These are phyloP conservation scores for Acer yangbiense DNA, from an alignment of 345 rosid genomes.

Conservation along the genomic window DNA sequence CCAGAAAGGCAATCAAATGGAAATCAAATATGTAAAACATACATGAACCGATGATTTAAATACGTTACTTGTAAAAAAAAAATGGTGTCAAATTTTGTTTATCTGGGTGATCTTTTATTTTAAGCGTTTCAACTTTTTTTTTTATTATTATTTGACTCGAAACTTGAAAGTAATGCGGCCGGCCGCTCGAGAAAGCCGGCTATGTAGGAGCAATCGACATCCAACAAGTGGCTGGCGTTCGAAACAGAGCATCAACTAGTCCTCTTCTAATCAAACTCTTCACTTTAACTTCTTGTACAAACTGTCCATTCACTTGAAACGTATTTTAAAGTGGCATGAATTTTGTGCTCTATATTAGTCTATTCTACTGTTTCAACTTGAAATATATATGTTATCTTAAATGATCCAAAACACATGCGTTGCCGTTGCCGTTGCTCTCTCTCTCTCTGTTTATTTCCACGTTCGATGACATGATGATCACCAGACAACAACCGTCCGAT, in stretches of 20 bases:
- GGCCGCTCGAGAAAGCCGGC: neutral
- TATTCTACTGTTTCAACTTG: neutral
- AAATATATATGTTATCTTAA: conserved; percentile 7
- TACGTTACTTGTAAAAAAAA: neutral
- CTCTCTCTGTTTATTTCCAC: neutral
- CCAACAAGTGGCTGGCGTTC: neutral
- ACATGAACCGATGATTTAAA: neutral
- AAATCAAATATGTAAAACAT: neutral
- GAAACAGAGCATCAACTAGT: neutral
- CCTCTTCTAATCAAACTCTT: neutral
- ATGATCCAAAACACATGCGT: too few relatives aligned
- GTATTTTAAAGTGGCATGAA: conserved; percentile 9
- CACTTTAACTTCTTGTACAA: neutral
- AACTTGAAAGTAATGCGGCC: neutral
- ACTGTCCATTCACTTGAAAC: neutral
- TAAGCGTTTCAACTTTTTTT: too few relatives aligned
- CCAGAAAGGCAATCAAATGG: neutral
- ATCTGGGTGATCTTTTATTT: neutral
- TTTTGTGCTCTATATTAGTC: neutral
- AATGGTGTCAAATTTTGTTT: neutral
- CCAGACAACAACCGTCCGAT: neutral
- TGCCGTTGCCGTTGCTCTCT: too few relatives aligned
- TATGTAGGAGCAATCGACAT: neutral
- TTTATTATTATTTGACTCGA: neutral
- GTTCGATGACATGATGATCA: neutral